These are phyloP conservation scores for Pelagophyceae sp. DNA, from an alignment of 352 stramenopile genomes.

Conservation along the genomic window DNA sequence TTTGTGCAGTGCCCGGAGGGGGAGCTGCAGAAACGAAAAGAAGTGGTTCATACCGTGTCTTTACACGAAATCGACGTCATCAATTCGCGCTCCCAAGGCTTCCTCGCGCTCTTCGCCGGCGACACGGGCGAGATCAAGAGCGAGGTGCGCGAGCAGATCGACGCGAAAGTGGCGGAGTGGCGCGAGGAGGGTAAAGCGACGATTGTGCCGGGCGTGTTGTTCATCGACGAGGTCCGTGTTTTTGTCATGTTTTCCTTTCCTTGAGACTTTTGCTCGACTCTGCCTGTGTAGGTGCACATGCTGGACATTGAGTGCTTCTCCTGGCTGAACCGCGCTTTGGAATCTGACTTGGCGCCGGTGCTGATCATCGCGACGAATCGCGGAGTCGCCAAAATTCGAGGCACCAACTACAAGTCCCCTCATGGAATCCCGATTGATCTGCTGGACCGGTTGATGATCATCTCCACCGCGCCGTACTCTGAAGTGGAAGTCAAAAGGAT, in stretches of 20 bases:
- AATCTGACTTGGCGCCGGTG: constrained; percentile 93
- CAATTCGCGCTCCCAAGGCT: constrained; percentile 96
- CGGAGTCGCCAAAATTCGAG: constrained; percentile 92
- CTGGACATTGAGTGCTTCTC: constrained; percentile 99
- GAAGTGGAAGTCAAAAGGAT: constrained; percentile 91
- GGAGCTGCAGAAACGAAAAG: constrained; percentile 96
- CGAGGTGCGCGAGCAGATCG: constrained; percentile 97
- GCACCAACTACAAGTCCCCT: constrained; percentile 95
- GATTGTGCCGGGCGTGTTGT: constrained; percentile 95
- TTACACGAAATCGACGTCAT: constrained; percentile 99
- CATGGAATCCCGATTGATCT: constrained; percentile 98
- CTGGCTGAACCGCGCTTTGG: constrained; percentile 94
- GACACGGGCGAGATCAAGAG: constrained; percentile 98
- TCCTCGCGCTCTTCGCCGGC: constrained; percentile 95
- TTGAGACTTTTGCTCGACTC: too few relatives aligned
- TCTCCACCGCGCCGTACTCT: constrained; percentile 90
- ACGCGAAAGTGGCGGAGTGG: constrained; percentile 93
- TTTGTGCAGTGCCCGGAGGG: constrained; percentile 89
- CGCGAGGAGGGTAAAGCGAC: constrained; percentile 83
- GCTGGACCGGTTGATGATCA: constrained; percentile 96
- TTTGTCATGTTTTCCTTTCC: too few relatives aligned
- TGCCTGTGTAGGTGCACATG: too few relatives aligned
- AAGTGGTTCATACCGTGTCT: constrained; percentile 92
- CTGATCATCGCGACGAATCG: constrained; percentile 98
- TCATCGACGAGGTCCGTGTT: constrained; percentile 98